Base-by-base conservation (phyloP, 2,329 filamentous ascomycete species). In the Fusarium sp. region DNA sequence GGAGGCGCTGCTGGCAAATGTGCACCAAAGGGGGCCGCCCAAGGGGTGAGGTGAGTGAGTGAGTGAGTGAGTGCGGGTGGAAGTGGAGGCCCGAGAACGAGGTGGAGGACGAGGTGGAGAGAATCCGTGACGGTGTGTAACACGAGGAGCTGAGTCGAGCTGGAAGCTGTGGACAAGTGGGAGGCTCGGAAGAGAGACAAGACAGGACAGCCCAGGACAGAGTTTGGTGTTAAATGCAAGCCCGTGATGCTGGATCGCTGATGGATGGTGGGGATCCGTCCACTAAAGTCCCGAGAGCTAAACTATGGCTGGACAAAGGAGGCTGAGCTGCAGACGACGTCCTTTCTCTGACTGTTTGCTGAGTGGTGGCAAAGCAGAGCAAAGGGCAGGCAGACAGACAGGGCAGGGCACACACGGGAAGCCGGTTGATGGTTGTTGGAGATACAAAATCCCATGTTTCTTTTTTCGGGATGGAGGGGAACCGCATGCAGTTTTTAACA, bases 401-500 rank as follows among this genome's bases (percentile, higher is more conserved):
- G 49, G 16, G 49, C 27, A 33, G 27, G 31, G 27, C 29, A 53
- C 29, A 31, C 34, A 50, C 55, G 57, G 36, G 34, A 58, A 42
- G 34, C 29, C 18, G 23, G 33, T 40, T 29, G 50, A 61, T 18
- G 36, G 59, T 42, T 56, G 61, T 61, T 64, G 62, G 38, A 69
- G 59, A 61, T 71, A 49, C 65, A 50, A 63, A 64, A 65, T 57
- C 56, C 38, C 29, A 64, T 70, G 67, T 66, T 71, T 64, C 65
- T 71, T 71, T 71, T 71, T 71, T 69, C 50, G 69, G 69, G 49
- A 27, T 67, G 53, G 62, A 55, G 50, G 50, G 69, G 58, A 71
- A 61, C 69, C 69, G 69, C 65, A 64, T 69, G 68, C 65, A 71
- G 68, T 69, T 71, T 67, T 67, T 64, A 71, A 67, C 68, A 46